Evolutionary conservation across 139 green algal species (phyloP), one percentile per base, ranked within the genome.

Genomic region (Chlorella vulgaris): DNA sequence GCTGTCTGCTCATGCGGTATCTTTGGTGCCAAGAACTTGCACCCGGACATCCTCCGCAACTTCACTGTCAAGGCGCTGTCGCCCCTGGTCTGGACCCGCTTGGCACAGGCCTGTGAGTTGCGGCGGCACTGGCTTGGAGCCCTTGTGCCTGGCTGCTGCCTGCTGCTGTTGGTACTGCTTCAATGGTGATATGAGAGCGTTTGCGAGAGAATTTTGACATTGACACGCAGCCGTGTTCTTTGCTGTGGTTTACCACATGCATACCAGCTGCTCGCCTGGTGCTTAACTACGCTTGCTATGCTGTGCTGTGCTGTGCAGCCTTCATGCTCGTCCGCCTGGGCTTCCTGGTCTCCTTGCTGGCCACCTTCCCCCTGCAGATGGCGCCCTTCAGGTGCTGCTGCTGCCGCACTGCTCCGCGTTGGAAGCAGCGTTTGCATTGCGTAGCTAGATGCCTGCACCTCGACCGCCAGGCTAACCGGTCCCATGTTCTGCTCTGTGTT

Each of bases 281-380:
- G 47, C 47, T n/a, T n/a, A n/a, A n/a, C n/a, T n/a, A n/a, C n/a
- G n/a, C n/a, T n/a, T n/a, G n/a, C n/a, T n/a, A n/a, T n/a, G n/a
- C n/a, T n/a, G n/a, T n/a, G n/a, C 31, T 4, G 6, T n/a, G 0
- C 7, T 33, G 33, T 8, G 47, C 68, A 78, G 78, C 28, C 40
- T 86, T 86, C 76, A 74, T 86, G 60, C 35, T 69, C 4, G 74
- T 86, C 15, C 43, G 74, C 31, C 55, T 86, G 33, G 66, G 39
- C 55, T 82, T 86, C 40, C 67, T 86, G 26, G 80, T 86, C 22
- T 70, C 61, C 24, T 55, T 86, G 39, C 67, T 86, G 70, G 73
- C 60, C 22, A 51, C 74, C 58, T 86, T 86, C 73, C 81, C 81
- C 5, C 76, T 86, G 7, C 73, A 82, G 33, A 86, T 86, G 73